Evolutionary conservation across 495 filamentous ascomycete genomes (phyloP).

Genomic region (Penicillium lividum): DNA sequence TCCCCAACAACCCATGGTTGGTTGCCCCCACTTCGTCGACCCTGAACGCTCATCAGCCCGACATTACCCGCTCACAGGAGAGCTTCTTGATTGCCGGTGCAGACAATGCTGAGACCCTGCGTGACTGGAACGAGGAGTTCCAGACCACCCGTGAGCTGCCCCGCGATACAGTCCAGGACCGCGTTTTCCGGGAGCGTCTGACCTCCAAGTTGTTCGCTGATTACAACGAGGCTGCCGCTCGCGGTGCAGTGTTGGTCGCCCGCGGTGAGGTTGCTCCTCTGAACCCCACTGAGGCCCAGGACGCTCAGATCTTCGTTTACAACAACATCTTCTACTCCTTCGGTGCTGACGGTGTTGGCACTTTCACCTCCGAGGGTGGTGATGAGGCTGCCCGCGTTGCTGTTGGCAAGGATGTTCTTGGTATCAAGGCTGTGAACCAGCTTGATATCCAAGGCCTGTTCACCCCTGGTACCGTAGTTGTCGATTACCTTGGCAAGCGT

Average conservation of each 20-base stretch:
- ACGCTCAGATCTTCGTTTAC: slow-evolving; percentile 99
- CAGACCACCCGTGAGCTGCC: slow-evolving; percentile 93
- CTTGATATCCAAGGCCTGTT: slow-evolving; percentile 93
- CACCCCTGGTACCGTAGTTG: slow-evolving; percentile 92
- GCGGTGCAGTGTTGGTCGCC: slow-evolving; percentile 91
- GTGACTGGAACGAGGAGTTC: slow-evolving; percentile 99
- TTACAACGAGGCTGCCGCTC: slow-evolving; percentile 91
- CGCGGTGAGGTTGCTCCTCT: slow-evolving; percentile 92
- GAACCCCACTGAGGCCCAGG: slow-evolving; percentile 88
- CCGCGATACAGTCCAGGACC: slow-evolving; percentile 89
- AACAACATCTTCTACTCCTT: slow-evolving; percentile 99
- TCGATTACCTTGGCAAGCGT: slow-evolving; percentile 96
- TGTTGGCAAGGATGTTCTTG: slow-evolving; percentile 93
- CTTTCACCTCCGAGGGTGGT: slow-evolving; percentile 93
- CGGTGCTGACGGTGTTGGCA: slow-evolving; percentile 95
- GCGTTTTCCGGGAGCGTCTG: slow-evolving; percentile 92
- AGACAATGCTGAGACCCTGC: slow-evolving; percentile 88
- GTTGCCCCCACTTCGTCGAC: slow-evolving; percentile 67
- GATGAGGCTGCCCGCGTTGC: slow-evolving; percentile 96
- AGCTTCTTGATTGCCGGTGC: slow-evolving; percentile 84
- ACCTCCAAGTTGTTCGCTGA: slow-evolving; percentile 96
- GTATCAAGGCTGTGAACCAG: slow-evolving; percentile 93
- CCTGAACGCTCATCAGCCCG: slow-evolving; percentile 69
- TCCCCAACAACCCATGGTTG: slow-evolving; percentile 91
- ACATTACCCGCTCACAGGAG: slow-evolving; percentile 89